A percentile compares a stretch with the other conserved stretches of the same genome.
phyloP scores from a whole-genome alignment of 495 filamentous ascomycete species.

The Annulohypoxylon stygium region DNA sequence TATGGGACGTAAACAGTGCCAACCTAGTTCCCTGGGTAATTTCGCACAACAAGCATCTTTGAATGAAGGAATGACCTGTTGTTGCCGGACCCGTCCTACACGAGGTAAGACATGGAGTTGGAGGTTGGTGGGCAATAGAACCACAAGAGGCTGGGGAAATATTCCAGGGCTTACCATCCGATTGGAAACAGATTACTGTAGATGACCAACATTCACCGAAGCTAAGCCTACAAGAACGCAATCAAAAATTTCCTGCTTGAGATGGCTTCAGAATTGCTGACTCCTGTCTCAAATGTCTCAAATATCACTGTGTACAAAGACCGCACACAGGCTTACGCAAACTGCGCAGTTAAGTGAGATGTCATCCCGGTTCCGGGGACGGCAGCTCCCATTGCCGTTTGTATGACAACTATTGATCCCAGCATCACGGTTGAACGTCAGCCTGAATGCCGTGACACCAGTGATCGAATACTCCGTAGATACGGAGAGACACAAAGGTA shows the following conservation, averaged over 20 bases:
- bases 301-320: background rate
- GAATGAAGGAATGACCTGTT: conserved; percentile 20
- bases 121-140: conserved; percentile 36
- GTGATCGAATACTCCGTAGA: background rate
- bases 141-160: conserved; percentile 34
- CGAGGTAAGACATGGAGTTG: conserved; percentile 21
- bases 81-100: conserved; percentile 12
- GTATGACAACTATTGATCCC: conserved; percentile 10
- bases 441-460: background rate
- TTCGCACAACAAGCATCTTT: conserved; percentile 22
- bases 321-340: background rate
- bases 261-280: conserved; percentile 1
- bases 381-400: conserved; percentile 24
- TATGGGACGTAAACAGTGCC: conserved; percentile 13
- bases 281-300: background rate
- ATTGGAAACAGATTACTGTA: conserved; percentile 10
- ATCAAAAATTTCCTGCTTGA: background rate
- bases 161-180: conserved; percentile 7
- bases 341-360: background rate
- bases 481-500: background rate
- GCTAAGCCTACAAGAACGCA: background rate
- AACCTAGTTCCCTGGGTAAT: background rate
- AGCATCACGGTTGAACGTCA: conserved; percentile 20
- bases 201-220: conserved; percentile 4
- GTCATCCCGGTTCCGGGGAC: conserved; percentile 17